These are phyloP conservation scores for Aureobasidium namibiae DNA, from an alignment of 2,329 filamentous ascomycete species.

Conservation along the genomic window DNA sequence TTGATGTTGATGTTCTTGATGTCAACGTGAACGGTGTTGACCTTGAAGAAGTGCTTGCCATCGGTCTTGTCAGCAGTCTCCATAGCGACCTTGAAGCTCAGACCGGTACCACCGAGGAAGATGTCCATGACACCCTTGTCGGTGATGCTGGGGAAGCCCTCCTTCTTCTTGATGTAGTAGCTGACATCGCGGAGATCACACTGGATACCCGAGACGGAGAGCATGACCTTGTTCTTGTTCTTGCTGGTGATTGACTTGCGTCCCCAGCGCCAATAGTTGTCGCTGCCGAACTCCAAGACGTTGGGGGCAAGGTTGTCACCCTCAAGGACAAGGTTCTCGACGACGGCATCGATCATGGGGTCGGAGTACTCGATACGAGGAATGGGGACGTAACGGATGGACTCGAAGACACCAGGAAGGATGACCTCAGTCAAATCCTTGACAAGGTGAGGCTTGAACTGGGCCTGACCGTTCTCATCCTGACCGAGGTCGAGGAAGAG, in stretches of 20 bases:
- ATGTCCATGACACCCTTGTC: constrained; percentile 87
- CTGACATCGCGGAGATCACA: constrained; percentile 83
- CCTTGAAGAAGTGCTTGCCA: constrained; percentile 81
- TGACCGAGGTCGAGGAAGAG: constrained; percentile 86
- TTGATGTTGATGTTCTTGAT: constrained; percentile 79
- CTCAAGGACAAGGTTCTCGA: constrained; percentile 93
- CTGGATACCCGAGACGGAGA: constrained; percentile 83
- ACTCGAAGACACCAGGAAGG: constrained; percentile 72
- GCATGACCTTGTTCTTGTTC: constrained; percentile 74
- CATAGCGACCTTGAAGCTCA: constrained; percentile 86
- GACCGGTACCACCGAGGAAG: constrained; percentile 74
- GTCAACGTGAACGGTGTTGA: constrained; percentile 78
- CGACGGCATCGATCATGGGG: constrained; percentile 70
- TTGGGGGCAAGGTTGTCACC: constrained; percentile 97
- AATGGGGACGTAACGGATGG: constrained; percentile 80
- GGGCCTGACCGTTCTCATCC: constrained; percentile 72
- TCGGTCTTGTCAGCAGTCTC: constrained; percentile 72
- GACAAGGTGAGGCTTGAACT: constrained; percentile 86
- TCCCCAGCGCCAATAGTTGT: constrained; percentile 93
- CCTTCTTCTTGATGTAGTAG: constrained; percentile 92
- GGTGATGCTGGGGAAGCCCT: constrained; percentile 80
- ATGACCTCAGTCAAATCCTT: constrained; percentile 86
- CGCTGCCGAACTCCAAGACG: constrained; percentile 74
- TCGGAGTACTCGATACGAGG: constrained; percentile 92
- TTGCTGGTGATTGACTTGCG: constrained; percentile 78